Evolutionary conservation across 345 rosid genomes (phyloP), one percentile per base, ranked within the genome.

Genomic region (Gossypium rotundifolium): DNA sequence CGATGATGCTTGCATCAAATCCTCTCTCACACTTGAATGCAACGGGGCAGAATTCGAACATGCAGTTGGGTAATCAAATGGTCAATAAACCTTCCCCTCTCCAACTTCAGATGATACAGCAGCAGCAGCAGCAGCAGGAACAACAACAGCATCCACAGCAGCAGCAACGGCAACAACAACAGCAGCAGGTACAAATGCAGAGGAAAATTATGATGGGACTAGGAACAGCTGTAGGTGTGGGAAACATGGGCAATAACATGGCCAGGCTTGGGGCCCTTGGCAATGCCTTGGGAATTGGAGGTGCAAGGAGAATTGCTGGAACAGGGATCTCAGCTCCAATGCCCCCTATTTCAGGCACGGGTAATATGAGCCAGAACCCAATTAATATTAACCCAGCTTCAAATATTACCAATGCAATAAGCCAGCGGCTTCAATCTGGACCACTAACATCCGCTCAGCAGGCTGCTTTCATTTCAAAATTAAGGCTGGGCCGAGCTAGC

Each of bases 1-100:
- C 83, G 11, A 84, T 88, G 90, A 80, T 80, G 83, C 88, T 88
- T 69, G 81, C 83, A 11, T 75, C 93, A 71, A 93, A 87, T 82
- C 74, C 89, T 13, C 86, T 89, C 60, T 81, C 92, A 2, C 86
- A 90, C 17, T 70, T 93, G 78, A 89, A 79, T 80, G 75, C 94
- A 23, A 81, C 88, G 45, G 88, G 87, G 67, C 95, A 85, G 80
- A 88, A 80, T 82, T 83, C 96, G 20, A 90, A 81, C 78, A 78
- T 91, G 90, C 98, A 87, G 67, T 73, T 87, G 75, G 89, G 92
- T 57, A 88, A 81, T 79, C 98, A 85, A 83, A 86, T 91, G 92
- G 87, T 81, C 62, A 90, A 86, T 81, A 93, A 88, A 77, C 66
- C 85, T 72, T 74, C 91, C 4, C 10, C 91, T 70, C 86, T 81